Percentiles rank a stretch among this genome's conserved stretches.
These are phyloP conservation scores for Lasiosphaeriaceae sp. DNA, from an alignment of 495 filamentous ascomycete genomes.

Conservation along the genomic window DNA sequence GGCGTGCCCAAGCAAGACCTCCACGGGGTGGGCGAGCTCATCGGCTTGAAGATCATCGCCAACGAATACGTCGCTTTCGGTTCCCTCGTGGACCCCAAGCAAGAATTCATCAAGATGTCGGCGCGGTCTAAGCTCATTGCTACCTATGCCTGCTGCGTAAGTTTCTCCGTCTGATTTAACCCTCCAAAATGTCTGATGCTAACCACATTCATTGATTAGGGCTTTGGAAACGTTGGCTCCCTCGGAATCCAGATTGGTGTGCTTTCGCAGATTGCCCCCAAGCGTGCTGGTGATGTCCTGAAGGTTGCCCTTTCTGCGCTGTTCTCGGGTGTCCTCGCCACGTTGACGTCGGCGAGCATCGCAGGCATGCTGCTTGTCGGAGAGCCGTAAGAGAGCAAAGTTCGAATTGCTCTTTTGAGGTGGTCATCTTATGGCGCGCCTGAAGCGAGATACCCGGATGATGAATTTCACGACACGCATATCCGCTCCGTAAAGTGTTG, in stretches of 20 bases:
- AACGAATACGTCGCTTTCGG: slow-evolving; percentile 68
- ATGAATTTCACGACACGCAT: no score
- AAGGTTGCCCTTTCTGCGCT: slow-evolving; percentile 73
- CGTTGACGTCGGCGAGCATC: slow-evolving; percentile 75
- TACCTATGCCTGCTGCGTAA: slow-evolving; percentile 80
- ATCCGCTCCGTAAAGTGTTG: no score
- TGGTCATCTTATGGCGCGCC: no score
- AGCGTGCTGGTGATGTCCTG: slow-evolving; percentile 68
- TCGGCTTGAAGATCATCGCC: slow-evolving; percentile 78
- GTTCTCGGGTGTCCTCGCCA: slow-evolving; percentile 72
- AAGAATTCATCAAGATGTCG: slow-evolving; percentile 57
- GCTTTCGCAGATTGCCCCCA: slow-evolving; percentile 72
- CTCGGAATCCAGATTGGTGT: slow-evolving; percentile 86
- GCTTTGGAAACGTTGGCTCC: slow-evolving; percentile 77
- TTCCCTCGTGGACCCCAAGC: slow-evolving; percentile 57
- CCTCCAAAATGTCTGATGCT: slow-evolving; percentile 47
- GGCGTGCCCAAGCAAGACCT: slow-evolving; percentile 74
- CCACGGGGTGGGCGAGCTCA: slow-evolving; percentile 69
- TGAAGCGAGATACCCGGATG: no score
- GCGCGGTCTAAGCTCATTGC: slow-evolving; percentile 74
- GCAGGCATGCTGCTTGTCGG: slow-evolving; percentile 55
- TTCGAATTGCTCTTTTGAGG: no score
- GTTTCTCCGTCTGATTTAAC: slow-evolving; percentile 36
- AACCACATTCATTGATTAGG: slow-evolving; percentile 65
- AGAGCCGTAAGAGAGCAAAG: no score